These are phyloP conservation scores for Xylaria digitata DNA, from an alignment of 2,329 filamentous ascomycete species.

Conservation along the genomic window DNA sequence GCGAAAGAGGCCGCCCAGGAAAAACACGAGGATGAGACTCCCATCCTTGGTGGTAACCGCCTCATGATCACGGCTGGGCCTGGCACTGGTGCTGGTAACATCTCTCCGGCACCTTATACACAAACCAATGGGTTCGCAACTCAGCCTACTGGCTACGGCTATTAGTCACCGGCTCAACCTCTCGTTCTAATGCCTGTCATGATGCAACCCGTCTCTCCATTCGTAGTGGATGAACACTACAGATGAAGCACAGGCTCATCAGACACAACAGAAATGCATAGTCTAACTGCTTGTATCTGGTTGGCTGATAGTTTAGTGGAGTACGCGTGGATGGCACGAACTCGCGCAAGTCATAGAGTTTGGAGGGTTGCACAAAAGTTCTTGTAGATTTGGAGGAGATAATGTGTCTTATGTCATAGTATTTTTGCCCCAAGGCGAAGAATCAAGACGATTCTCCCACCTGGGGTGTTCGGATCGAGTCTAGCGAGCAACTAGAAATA, in stretches of 20 bases:
- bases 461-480: slow-evolving; percentile 28
- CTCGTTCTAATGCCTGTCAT: slow-evolving; percentile 36
- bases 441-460: slow-evolving; percentile 20
- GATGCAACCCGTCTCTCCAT: slow-evolving; percentile 16
- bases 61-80: slow-evolving; percentile 97
- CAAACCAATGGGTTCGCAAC: slow-evolving; percentile 90
- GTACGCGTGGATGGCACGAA: slow-evolving; percentile 14
- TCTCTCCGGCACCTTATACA: slow-evolving; percentile 75
- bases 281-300: slow-evolving; percentile 11
- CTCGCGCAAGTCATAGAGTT: slow-evolving; percentile 26
- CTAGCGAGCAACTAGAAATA: slow-evolving; percentile 29
- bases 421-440: slow-evolving; percentile 34
- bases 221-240: not conserved
- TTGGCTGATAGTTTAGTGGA: slow-evolving; percentile 16
- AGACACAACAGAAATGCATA: slow-evolving; percentile 15
- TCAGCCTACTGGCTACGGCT: slow-evolving; percentile 84
- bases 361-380: slow-evolving; percentile 40
- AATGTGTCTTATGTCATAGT: slow-evolving; percentile 40
- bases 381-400: slow-evolving; percentile 42
- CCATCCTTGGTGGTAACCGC: slow-evolving; percentile 87
- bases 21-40: slow-evolving; percentile 92
- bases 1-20: slow-evolving; percentile 75
- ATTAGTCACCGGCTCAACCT: slow-evolving; percentile 54
- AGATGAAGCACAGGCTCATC: slow-evolving; percentile 1
- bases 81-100: slow-evolving; percentile 59